Evolutionary conservation across 2,329 filamentous ascomycete genomes (phyloP).

Genomic region (Penicillium capsulatum): DNA sequence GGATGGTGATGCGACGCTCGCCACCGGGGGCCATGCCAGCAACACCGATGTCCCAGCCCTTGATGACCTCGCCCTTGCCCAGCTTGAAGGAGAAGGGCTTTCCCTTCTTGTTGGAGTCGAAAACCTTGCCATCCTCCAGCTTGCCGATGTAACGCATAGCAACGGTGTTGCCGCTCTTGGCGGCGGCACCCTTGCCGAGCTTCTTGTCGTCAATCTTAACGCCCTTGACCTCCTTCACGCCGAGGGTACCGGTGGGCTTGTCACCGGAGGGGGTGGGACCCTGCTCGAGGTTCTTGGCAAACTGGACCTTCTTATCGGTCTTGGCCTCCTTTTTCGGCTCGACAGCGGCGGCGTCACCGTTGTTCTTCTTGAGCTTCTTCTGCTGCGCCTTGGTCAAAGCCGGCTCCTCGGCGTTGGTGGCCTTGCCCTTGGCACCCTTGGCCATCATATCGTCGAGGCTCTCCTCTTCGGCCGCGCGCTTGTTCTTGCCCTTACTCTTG

Average conservation of each 20-base stretch:
- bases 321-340: constrained; percentile 57
- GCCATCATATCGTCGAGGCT: constrained; percentile 78
- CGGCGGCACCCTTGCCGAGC: constrained; percentile 73
- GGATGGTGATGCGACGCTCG: constrained; percentile 89
- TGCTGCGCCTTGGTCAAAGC: constrained; percentile 94
- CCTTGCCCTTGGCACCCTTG: constrained; percentile 59
- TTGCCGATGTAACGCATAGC: constrained; percentile 98
- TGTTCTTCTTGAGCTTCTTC: constrained; percentile 99
- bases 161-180: constrained; percentile 85
- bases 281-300: constrained; percentile 97
- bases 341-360: constrained; percentile 71
- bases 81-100: constrained; percentile 96
- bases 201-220: constrained; percentile 96
- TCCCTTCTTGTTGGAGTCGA: constrained; percentile 98
- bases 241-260: constrained; percentile 56
- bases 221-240: constrained; percentile 76
- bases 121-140: constrained; percentile 88
- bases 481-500: constrained; percentile 72
- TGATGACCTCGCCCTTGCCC: constrained; percentile 92
- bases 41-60: constrained; percentile 96
- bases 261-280: constrained; percentile 71
- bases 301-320: constrained; percentile 93
- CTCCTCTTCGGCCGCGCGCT: constrained; percentile 77
- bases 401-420: constrained; percentile 51
- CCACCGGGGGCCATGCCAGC: constrained; percentile 88